Evolutionary conservation across 768 basidiomycete species (phyloP), one percentile per base, ranked within the genome.

Genomic region (Suillus ampliporus): DNA sequence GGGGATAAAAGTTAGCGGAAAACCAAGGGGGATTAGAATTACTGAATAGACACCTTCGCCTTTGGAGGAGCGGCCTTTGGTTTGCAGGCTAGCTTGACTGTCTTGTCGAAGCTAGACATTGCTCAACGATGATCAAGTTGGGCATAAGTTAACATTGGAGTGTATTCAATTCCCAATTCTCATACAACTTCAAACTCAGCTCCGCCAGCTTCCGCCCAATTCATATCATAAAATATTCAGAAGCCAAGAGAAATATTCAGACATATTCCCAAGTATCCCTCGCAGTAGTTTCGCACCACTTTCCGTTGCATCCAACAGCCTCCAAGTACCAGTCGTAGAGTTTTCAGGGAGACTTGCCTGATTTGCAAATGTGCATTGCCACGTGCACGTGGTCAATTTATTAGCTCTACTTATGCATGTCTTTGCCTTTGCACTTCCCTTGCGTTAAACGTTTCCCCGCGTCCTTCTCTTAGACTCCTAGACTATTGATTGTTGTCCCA

Each of bases 31-130:
- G 56, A 11, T 4, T 8, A 21, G 44, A 26, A 21, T 26, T 34
- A 37, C 13, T 40, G 17, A 8, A 21, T 1, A 74, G 78, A 19
- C 63, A 94, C 96, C 86, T 99, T 99, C 66, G 94, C 79, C 79
- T 99, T 99, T 65, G 97, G 97, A 2, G 94, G 89, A 2, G 94
- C 94, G 51, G 93, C 88, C 80, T 99, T 99, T 61, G 96, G 94
- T 84, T 98, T 98, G 80, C 95, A 98, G 15, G 97, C 97, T 74
- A 94, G 79, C 80, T 97, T 97, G 69, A 99, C 92, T 72, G 92
- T 89, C 83, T 99, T 93, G 82, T 93, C 91, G 77, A 84, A 91
- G 78, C 88, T 89, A 69, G 90, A 89, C 89, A 90, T 90, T 46
- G 53, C 44, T 62, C 67, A 60, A 40, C 23, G 57, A 62, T 61